These are phyloP conservation scores for Plasmodium relictum DNA, from an alignment of 169 alveolate genomes.

Conservation along the genomic window DNA sequence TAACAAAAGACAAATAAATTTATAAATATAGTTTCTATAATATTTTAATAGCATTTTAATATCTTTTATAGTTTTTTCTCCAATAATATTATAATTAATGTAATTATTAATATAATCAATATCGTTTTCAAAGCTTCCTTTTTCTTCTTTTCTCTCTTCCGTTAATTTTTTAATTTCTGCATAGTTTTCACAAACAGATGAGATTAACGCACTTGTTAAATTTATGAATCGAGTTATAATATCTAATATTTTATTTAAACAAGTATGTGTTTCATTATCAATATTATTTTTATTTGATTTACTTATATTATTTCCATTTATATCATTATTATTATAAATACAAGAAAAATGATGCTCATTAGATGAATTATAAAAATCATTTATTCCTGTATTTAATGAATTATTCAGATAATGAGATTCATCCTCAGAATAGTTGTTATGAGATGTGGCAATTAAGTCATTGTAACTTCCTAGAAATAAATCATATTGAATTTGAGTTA, in stretches of 20 bases:
- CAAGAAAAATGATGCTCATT: background rate
- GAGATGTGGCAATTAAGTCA: background rate
- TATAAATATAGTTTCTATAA: slow-evolving; percentile 63
- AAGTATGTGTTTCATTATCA: slow-evolving; percentile 40
- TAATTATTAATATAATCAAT: slow-evolving; percentile 56
- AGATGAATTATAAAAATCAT: background rate
- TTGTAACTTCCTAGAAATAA: slow-evolving; percentile 36
- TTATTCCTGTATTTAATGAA: background rate
- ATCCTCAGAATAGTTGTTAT: background rate
- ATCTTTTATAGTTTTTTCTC: slow-evolving; percentile 68
- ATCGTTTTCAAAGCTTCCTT: slow-evolving; percentile 23
- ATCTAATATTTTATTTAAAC: slow-evolving; percentile 53
- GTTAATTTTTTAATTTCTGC: slow-evolving; percentile 41
- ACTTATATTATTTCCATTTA: background rate
- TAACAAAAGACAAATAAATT: slow-evolving; percentile 55
- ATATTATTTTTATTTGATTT: background rate
- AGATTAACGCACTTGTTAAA: slow-evolving; percentile 46
- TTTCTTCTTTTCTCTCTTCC: slow-evolving; percentile 35
- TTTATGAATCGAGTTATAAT: slow-evolving; percentile 60
- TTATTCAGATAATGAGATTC: background rate
- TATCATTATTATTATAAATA: background rate
- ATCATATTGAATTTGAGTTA: slow-evolving; percentile 54
- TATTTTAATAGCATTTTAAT: slow-evolving; percentile 58
- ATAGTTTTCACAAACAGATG: slow-evolving; percentile 67
- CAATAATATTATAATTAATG: slow-evolving; percentile 53